Conservation (phyloP, 441 rosid genomes). For the Mallotus japonicus region DNA sequence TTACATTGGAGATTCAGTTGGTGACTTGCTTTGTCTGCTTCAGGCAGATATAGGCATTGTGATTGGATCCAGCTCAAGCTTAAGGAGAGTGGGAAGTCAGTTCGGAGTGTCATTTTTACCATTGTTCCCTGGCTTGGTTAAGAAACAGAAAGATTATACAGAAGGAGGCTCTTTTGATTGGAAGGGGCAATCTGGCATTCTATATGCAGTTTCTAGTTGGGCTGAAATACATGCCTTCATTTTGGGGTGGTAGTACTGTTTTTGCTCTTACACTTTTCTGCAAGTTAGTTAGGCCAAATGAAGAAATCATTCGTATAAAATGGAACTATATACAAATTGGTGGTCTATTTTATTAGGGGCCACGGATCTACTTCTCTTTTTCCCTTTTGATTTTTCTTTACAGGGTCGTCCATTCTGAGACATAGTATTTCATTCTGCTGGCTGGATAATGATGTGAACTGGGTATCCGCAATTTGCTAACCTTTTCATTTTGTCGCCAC, state of each 20-base stretch:
- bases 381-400: constrained; percentile 5
- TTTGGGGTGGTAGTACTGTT: constrained; percentile 69
- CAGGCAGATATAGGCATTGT: constrained; percentile 91
- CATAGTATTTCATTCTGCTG: constrained; percentile 13
- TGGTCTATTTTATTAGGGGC: constrained; percentile 53
- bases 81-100: constrained; percentile 70
- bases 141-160: constrained; percentile 58
- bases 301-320: constrained; percentile 31
- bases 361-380: constrained; percentile 29
- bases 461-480: constrained; percentile 10
- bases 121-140: constrained; percentile 58
- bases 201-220: constrained; percentile 86
- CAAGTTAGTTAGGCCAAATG: constrained; percentile 34
- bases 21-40: constrained; percentile 86
- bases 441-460: constrained; percentile 29
- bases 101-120: constrained; percentile 83
- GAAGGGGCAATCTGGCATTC: constrained; percentile 68
- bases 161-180: constrained; percentile 51
- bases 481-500: neutral
- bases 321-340: constrained; percentile 37
- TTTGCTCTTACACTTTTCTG: constrained; percentile 14
- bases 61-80: constrained; percentile 75
- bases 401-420: constrained; percentile 27
- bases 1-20: constrained; percentile 84
- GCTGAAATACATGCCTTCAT: constrained; percentile 88